Conservation (phyloP, 1,284 basidiomycete genomes). For the Exsudoporus floridanus region DNA sequence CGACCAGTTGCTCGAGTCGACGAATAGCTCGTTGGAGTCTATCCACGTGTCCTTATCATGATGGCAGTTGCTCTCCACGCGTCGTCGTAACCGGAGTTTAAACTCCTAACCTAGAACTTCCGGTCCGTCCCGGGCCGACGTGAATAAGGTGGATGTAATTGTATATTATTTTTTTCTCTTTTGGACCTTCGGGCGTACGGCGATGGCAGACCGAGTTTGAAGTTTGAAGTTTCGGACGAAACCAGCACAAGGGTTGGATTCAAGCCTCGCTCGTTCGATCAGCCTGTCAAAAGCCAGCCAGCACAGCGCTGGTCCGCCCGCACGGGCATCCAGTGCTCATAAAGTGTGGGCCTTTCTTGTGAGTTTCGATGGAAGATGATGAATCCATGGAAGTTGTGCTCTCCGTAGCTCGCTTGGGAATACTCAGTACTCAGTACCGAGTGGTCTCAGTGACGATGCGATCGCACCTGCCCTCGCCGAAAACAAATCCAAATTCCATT, state of each 20-base stretch:
- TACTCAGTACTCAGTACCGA: neutral
- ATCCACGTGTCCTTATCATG: conserved; percentile 11
- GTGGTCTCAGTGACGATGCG: neutral
- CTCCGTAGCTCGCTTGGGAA: neutral
- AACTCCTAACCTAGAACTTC: too few relatives aligned
- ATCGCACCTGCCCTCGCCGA: neutral
- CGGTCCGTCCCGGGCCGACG: too few relatives aligned
- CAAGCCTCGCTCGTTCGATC: neutral
- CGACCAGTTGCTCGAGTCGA: conserved; percentile 5
- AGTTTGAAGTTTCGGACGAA: neutral
- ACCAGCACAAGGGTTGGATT: neutral
- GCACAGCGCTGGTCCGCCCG: neutral
- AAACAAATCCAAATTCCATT: conserved; percentile 7
- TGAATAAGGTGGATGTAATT: too few relatives aligned
- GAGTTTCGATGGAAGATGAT: neutral
- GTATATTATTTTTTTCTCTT: neutral
- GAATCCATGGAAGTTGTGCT: neutral
- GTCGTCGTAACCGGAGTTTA: too few relatives aligned
- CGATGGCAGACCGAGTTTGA: too few relatives aligned
- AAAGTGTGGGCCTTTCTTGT: neutral
- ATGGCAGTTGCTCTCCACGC: neutral
- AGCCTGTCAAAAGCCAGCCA: too few relatives aligned
- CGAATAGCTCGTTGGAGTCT: neutral
- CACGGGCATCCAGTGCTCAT: neutral
- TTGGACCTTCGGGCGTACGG: neutral